Evolutionary conservation across 1,284 basidiomycete genomes (phyloP).

Genomic region (Taiwanofungus camphoratus): DNA sequence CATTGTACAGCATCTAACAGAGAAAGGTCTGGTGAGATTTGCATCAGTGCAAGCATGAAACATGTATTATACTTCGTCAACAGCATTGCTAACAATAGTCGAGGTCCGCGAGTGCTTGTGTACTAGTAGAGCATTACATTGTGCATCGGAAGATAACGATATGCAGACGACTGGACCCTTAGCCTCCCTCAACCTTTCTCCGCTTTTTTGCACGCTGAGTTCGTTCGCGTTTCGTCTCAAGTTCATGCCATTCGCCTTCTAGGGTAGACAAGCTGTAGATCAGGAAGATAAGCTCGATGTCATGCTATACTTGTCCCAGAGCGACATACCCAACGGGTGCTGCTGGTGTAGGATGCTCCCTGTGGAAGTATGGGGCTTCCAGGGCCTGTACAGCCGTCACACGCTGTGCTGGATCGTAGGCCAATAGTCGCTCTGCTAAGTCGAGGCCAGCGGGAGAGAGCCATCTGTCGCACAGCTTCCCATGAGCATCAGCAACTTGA

Average conservation of each 20-base stretch:
- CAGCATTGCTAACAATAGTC: conserved; percentile 19
- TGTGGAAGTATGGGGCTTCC: conserved; percentile 74
- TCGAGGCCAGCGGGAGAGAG: conserved; percentile 80
- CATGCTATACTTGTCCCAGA: conserved; percentile 4
- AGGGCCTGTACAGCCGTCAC: conserved; percentile 80
- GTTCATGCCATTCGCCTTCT: conserved; percentile 93
- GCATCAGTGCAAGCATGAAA: conserved; percentile 26
- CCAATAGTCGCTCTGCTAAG: conserved; percentile 76
- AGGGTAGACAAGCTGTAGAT: conserved; percentile 57
- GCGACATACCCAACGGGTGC: conserved; percentile 72
- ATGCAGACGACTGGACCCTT: conserved; percentile 7
- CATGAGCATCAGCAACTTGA: not conserved
- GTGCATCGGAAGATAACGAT: conserved; percentile 10
- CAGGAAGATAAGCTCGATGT: not conserved
- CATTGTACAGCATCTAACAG: conserved; percentile 72
- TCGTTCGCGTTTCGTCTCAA: conserved; percentile 84
- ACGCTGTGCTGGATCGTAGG: conserved; percentile 81
- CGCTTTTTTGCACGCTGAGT: conserved; percentile 76
- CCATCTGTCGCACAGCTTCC: conserved; percentile 54
- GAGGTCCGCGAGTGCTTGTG: conserved; percentile 18
- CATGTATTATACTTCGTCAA: conserved; percentile 16
- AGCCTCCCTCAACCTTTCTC: conserved; percentile 40
- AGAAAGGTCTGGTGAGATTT: conserved; percentile 55
- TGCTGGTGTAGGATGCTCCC: conserved; percentile 71
- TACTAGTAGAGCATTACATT: conserved; percentile 20